These are phyloP conservation scores for Gossypium trilobum DNA, from an alignment of 441 rosid genomes.

Conservation along the genomic window DNA sequence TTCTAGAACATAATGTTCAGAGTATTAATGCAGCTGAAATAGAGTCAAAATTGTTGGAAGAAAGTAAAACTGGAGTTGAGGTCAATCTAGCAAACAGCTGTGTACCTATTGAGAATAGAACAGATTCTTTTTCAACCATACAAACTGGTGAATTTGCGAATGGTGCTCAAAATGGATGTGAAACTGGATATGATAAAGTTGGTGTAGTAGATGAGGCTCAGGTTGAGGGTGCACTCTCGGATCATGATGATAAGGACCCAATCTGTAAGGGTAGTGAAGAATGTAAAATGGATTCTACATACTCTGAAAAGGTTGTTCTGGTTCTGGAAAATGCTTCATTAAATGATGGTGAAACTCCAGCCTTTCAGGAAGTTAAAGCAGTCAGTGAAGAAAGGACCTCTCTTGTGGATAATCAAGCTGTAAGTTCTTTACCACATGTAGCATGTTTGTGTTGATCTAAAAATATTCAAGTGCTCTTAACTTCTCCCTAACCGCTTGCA, in stretches of 20 bases:
- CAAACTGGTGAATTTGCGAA: conserved; percentile 31
- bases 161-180: conserved; percentile 31
- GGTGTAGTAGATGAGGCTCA: conserved; percentile 27
- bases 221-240: conserved; percentile 24
- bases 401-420: conserved; percentile 31
- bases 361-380: conserved; percentile 31
- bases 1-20: conserved; percentile 25
- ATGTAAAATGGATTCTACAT: conserved; percentile 18
- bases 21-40: conserved; percentile 28
- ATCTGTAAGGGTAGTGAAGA: conserved; percentile 28
- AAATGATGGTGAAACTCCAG: conserved; percentile 26
- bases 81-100: conserved; percentile 19
- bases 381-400: conserved; percentile 30
- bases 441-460: conserved; percentile 7
- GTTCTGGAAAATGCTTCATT: conserved; percentile 24
- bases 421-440: conserved; percentile 31
- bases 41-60: conserved; percentile 36
- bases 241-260: conserved; percentile 28
- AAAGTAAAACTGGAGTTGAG: conserved; percentile 35
- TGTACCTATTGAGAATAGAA: conserved; percentile 23
- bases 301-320: conserved; percentile 21
- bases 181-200: conserved; percentile 18
- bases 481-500: not conserved
- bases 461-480: not conserved
- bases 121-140: conserved; percentile 22